Conservation (phyloP, 495 filamentous ascomycete genomes). For the Aspergillus saccharolyticus region DNA sequence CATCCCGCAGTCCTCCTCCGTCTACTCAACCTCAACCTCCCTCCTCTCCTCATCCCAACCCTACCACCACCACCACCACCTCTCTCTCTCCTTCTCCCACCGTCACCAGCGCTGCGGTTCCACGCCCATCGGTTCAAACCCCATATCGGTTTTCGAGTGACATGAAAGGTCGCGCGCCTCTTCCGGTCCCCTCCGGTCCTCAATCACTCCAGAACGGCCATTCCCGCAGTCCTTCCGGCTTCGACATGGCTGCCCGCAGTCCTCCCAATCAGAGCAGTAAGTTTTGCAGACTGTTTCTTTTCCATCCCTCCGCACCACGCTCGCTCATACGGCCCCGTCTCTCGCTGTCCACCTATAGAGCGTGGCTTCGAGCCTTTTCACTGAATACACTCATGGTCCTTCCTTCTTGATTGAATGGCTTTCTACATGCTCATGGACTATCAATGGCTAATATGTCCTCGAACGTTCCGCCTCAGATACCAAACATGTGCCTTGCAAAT, state of each 20-base stretch:
- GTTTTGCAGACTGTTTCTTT: constrained; percentile 29
- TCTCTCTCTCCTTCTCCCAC: constrained; percentile 12
- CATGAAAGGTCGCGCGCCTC: constrained; percentile 44
- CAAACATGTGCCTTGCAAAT: constrained; percentile 98
- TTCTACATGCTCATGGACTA: neutral
- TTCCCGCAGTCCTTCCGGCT: constrained; percentile 42
- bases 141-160: constrained; percentile 22
- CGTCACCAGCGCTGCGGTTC: constrained; percentile 1
- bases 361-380: no score
- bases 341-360: neutral
- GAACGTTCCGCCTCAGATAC: constrained; percentile 59
- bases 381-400: neutral
- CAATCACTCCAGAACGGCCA: constrained; percentile 39
- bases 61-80: constrained; percentile 6
- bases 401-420: neutral
- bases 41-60: constrained; percentile 6
- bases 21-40: constrained; percentile 5
- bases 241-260: constrained; percentile 57
- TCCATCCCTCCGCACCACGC: neutral
- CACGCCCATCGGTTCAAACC: constrained; percentile 10
- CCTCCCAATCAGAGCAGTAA: constrained; percentile 67
- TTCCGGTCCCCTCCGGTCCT: constrained; percentile 35
- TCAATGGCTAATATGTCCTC: constrained; percentile 16
- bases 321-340: neutral
- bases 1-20: constrained; percentile 18